Conservation (phyloP, 208 protist species). For the Tritrichomonas foetus region DNA sequence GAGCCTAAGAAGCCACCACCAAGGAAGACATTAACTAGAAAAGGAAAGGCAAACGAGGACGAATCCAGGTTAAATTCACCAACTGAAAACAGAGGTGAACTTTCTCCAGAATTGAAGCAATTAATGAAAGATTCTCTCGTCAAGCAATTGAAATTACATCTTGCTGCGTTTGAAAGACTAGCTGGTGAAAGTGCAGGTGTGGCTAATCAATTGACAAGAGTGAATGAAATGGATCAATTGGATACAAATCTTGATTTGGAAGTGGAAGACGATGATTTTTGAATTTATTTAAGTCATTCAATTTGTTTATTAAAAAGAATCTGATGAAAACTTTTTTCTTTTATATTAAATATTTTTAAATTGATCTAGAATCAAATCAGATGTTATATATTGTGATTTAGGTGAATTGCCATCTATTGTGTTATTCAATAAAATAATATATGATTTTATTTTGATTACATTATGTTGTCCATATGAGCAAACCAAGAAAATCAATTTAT, state of each 20-base stretch:
- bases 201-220: neutral
- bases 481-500: no score
- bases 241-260: constrained; percentile 10
- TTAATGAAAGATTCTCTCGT: neutral
- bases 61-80: neutral
- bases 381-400: no score
- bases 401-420: no score
- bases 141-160: neutral
- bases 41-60: neutral
- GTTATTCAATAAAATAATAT: no score
- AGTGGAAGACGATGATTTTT: constrained; percentile 27
- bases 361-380: no score
- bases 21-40: neutral
- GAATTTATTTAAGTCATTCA: neutral
- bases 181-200: neutral
- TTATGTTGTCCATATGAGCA: no score
- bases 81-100: neutral
- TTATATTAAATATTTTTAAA: no score
- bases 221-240: neutral
- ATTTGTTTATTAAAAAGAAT: no score
- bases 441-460: no score
- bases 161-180: neutral
- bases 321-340: no score
- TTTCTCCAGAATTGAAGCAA: neutral
- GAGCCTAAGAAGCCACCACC: neutral